Conservation (phyloP, 331 rosid genomes). For the Spiraea crenata region DNA sequence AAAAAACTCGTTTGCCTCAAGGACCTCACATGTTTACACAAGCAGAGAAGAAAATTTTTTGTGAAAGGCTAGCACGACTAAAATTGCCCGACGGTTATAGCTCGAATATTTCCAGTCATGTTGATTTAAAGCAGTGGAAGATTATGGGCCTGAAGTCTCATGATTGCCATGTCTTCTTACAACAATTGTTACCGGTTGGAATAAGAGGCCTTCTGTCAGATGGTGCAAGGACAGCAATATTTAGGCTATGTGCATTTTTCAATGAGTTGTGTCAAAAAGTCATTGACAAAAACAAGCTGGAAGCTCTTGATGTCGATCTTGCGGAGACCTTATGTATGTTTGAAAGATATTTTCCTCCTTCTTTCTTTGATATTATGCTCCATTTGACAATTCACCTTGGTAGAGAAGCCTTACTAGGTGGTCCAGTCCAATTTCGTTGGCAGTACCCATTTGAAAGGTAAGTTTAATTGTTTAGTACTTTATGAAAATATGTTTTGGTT, state of each 20-base stretch:
- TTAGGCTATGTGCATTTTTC: neutral
- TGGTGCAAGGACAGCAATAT: neutral
- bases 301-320: neutral
- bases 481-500: neutral
- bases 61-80: neutral
- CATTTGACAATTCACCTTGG: neutral
- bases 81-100: neutral
- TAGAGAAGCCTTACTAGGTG: neutral
- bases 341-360: neutral
- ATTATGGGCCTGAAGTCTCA: neutral
- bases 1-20: no score
- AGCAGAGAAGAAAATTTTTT: neutral
- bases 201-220: neutral
- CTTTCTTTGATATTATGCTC: neutral
- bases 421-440: neutral
- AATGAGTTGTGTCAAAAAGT: neutral
- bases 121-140: neutral
- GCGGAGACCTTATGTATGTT: neutral
- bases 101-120: neutral
- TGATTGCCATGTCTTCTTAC: neutral
- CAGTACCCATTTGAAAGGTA: neutral
- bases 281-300: neutral
- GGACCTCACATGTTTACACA: neutral
- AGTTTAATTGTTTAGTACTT: neutral
- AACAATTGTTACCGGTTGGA: neutral